Conservation (phyloP, 805 yeast species). For the Sugiyamaella chiloensis region DNA sequence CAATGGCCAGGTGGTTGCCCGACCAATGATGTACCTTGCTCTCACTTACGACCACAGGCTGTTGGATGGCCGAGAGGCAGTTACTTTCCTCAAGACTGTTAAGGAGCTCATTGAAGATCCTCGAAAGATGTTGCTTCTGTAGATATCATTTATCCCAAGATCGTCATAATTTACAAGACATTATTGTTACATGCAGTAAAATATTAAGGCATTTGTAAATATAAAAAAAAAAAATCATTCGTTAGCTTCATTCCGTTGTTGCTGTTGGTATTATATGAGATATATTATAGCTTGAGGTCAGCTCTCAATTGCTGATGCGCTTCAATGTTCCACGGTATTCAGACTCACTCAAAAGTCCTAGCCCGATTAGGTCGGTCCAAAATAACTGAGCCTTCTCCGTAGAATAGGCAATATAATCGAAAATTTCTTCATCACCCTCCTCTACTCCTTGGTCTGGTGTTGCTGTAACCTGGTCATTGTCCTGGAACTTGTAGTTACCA, state of each 20-base stretch:
- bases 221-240: too few relatives aligned
- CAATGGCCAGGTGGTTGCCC: constrained; percentile 89
- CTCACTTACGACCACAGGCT: constrained; percentile 98
- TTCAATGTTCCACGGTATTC: constrained; percentile 30
- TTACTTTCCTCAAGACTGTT: constrained; percentile 90
- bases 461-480: constrained; percentile 16
- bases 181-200: too few relatives aligned
- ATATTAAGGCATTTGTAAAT: too few relatives aligned
- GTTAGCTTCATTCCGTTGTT: too few relatives aligned
- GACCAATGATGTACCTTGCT: constrained; percentile 99
- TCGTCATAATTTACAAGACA: neutral
- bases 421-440: constrained; percentile 51
- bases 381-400: constrained; percentile 69
- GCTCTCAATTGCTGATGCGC: constrained; percentile 2
- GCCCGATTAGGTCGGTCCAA: constrained; percentile 67
- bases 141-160: constrained; percentile 1
- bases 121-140: constrained; percentile 82
- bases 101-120: constrained; percentile 99
- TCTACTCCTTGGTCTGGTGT: constrained; percentile 22
- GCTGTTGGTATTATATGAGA: too few relatives aligned
- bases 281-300: neutral
- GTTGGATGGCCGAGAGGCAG: constrained; percentile 98
- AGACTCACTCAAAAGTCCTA: constrained; percentile 48
- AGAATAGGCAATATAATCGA: constrained; percentile 75
- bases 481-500: constrained; percentile 37